Evolutionary conservation across 148 eudicot genomes (phyloP), one percentile per base, ranked within the genome.

Genomic region (Rhododendron kiyosumense): DNA sequence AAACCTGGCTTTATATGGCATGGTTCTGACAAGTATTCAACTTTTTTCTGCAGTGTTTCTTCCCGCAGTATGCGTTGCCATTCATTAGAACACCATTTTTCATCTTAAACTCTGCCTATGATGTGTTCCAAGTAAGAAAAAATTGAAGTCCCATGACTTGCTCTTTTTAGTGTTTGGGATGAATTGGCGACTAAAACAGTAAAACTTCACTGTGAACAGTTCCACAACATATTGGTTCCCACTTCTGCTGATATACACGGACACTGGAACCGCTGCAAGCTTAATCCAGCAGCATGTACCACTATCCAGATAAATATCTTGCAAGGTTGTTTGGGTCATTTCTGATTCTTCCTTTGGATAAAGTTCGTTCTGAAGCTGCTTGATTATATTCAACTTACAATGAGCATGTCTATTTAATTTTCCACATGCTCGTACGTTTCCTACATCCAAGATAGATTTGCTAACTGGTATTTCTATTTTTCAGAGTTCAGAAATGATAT

Each of bases 91-190:
- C 96, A 4, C 99, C 99, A 20, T 88, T 93, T 83, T 97, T 95
- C 88, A 78, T 97, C 89, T 88, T 97, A 75, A 97, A 97, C 91
- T 54, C 98, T 5, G 99, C 99, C 57, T 97, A 97, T 82, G 99
- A 97, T 77, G 94, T 93, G 67, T 97, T 86, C 89, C 99, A 97
- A 91, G 99, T 96, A 93, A 84, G 91, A 83, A 57, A 36, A 75
- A 36, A 2, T n/a, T 79, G 14, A 41, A 82, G 14, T 83, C 49
- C 54, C 45, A 30, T 78, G 59, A 41, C 22, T 78, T 28, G 17
- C 59, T 18, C 10, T 26, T 84, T 78, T 18, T 51, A 11, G n/a
- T 78, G 18, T 14, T 54, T 32, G 43, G n/a, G 34, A 59, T 69
- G 63, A 52, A 51, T 13, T 34, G 20, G 34, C 49, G 71, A 78